A percentile compares a stretch with the other conserved stretches of the same genome.
phyloP scores from a whole-genome alignment of 1,139 yeast species.

The Hanseniaspora uvarum region DNA sequence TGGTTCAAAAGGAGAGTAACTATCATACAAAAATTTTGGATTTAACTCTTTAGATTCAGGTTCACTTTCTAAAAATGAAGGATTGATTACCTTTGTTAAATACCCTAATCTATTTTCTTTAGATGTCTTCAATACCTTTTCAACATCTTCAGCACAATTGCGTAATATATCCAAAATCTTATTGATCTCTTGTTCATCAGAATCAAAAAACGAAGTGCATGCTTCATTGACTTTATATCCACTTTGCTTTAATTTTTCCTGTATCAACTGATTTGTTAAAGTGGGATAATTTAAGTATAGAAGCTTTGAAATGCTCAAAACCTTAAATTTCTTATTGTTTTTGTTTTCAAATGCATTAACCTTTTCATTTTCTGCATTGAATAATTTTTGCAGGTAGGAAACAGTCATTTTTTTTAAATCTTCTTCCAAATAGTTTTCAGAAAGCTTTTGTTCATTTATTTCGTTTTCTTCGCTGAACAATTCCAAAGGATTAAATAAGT shows the following conservation, averaged over 20 bases:
- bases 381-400: constrained; percentile 43
- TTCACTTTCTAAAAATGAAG: constrained; percentile 5
- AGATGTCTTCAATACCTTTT: constrained; percentile 26
- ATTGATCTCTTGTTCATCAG: constrained; percentile 19
- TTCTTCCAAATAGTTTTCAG: constrained; percentile 8
- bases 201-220: constrained; percentile 34
- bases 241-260: constrained; percentile 41
- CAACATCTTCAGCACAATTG: constrained; percentile 38
- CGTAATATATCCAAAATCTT: constrained; percentile 40
- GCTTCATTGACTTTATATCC: constrained; percentile 40
- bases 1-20: constrained; percentile 52
- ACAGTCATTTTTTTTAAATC: constrained; percentile 26
- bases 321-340: constrained; percentile 35
- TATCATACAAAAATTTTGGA: constrained; percentile 55
- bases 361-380: constrained; percentile 35
- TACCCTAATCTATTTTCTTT: constrained; percentile 38
- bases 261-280: constrained; percentile 68
- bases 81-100: constrained; percentile 47
- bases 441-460: constrained; percentile 13
- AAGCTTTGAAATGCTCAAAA: constrained; percentile 58
- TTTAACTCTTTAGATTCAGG: constrained; percentile 33
- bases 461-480: constrained; percentile 32
- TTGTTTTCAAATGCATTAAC: constrained; percentile 19
- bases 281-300: constrained; percentile 61
- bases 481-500: constrained; percentile 44